These are phyloP conservation scores for Termitomyces sp. DNA, from an alignment of 768 basidiomycete genomes.

Conservation along the genomic window DNA sequence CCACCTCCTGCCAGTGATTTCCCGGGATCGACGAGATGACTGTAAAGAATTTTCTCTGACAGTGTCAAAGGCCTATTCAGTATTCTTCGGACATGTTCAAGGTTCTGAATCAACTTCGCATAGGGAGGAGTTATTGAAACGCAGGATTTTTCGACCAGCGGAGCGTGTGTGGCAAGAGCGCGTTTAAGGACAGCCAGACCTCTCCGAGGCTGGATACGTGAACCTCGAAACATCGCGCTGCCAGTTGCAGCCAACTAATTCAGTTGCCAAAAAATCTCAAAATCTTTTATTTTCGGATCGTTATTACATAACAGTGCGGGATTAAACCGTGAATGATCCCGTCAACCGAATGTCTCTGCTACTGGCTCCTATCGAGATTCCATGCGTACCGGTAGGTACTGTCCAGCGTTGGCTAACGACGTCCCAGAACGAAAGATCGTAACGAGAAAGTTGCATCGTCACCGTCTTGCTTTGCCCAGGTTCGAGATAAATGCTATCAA, in stretches of 20 bases:
- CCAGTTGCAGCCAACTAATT: neutral
- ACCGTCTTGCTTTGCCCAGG: constrained; percentile 46
- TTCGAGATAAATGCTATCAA: constrained; percentile 46
- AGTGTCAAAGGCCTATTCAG: constrained; percentile 84
- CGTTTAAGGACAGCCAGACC: constrained; percentile 25
- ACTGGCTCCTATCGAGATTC: constrained; percentile 47
- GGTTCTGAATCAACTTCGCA: constrained; percentile 61
- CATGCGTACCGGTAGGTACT: constrained; percentile 47
- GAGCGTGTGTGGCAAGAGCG: constrained; percentile 37
- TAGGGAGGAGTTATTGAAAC: constrained; percentile 85
- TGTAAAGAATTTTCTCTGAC: constrained; percentile 98
- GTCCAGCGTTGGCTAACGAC: constrained; percentile 54
- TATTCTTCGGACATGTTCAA: constrained; percentile 64
- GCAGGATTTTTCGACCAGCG: constrained; percentile 41
- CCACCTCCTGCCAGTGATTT: constrained; percentile 63
- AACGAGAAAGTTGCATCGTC: constrained; percentile 46
- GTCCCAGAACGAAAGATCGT: constrained; percentile 56
- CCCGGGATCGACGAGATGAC: constrained; percentile 82
- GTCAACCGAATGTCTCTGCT: constrained; percentile 48
- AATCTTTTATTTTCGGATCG: constrained; percentile 15
- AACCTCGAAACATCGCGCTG: constrained; percentile 27
- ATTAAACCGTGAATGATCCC: constrained; percentile 36
- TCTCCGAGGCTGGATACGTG: constrained; percentile 21
- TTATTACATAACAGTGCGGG: constrained; percentile 2
- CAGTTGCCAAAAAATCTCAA: constrained; percentile 4